Base-by-base conservation (phyloP, 108 stramenopile genomes). In the Parietichytrium sp. region DNA sequence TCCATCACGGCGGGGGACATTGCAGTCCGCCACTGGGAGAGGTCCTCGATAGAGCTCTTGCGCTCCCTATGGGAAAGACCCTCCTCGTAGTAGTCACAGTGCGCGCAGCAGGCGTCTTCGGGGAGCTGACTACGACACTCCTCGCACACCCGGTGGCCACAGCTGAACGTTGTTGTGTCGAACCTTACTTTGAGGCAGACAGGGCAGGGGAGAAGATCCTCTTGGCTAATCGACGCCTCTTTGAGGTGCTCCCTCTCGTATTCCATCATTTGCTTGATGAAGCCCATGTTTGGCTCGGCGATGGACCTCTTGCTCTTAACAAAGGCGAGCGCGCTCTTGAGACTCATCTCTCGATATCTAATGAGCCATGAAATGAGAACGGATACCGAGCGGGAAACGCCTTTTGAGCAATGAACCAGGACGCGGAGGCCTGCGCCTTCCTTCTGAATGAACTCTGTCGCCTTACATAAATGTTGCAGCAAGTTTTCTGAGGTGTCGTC, bases 321-420 rank as follows among this genome's bases (percentile, higher is more conserved):
- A 27, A 72, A 42, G 20, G 29, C 61, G 42, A 72, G 61, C 13
- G 20, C 10, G 6, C 45, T 42, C 29, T 42, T 16, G 38, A 72
- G 20, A 42, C 38, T 16, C 15, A 72, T 31, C 16, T 42, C 33
- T n/a, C 61, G 61, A 72, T 72, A 72, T 25, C 38, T 45, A 25
- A 72, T 72, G 61, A 72, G 61, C 61, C 61, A 72, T 0, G 61
- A 33, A 25, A 72, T 31, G 1, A 72, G 45, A 25, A 72, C 61
- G 20, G 61, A 72, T n/a, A 72, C 25, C 20, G 38, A 45, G 0
- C 61, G 61, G 13, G 61, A 72, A 45, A 72, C 61, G 20, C 61
- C 61, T 42, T 72, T 72, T n/a, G 38, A 45, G 61, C 61, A 72
- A 27, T 72, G 61, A 25, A 72, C 45, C 38, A 72, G 61, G 33